Percentiles rank a stretch among this genome's conserved stretches.
phyloP scores from a whole-genome alignment of 768 basidiomycete genomes.

The Lactarius indigo region DNA sequence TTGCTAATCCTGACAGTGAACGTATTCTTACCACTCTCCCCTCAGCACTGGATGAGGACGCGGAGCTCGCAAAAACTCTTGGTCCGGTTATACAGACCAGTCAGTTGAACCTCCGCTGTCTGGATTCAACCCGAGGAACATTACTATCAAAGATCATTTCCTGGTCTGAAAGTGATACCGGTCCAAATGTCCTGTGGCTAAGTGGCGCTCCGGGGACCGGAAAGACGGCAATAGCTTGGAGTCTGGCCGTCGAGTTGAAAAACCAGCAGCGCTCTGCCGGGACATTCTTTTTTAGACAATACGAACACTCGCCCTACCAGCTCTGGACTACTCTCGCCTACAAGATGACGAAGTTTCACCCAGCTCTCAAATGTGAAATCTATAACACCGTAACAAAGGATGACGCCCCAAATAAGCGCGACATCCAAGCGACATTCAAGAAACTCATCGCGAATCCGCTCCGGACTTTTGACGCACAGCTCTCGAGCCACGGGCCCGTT shows the following conservation, averaged over 20 bases:
- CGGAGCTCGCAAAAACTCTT: not conserved
- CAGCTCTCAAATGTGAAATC: conserved; percentile 6
- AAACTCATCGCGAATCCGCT: conserved; percentile 11
- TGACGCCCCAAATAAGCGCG: not conserved
- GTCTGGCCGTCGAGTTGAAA: conserved; percentile 8
- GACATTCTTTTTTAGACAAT: conserved; percentile 4
- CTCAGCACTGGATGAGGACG: conserved; percentile 8
- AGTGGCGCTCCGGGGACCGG: conserved; percentile 20
- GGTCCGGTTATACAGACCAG: not conserved
- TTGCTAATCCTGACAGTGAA: not conserved
- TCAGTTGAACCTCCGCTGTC: not conserved
- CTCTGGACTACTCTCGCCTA: conserved; percentile 13
- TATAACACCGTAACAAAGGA: not conserved
- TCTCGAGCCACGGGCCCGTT: not conserved
- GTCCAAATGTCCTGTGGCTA: conserved; percentile 19
- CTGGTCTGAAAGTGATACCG: conserved; percentile 7
- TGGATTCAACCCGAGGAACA: not conserved
- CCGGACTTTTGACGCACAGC: not conserved
- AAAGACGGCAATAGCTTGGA: conserved; percentile 18
- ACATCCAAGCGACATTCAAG: not conserved
- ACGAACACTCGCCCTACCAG: not conserved
- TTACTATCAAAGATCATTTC: not conserved
- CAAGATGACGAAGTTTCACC: conserved; percentile 18
- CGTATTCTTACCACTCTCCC: not conserved
- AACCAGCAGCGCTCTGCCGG: conserved; percentile 14